Evolutionary conservation across 73 alveolate genomes (phyloP).

Genomic region (Tetrahymena malaccensis): DNA sequence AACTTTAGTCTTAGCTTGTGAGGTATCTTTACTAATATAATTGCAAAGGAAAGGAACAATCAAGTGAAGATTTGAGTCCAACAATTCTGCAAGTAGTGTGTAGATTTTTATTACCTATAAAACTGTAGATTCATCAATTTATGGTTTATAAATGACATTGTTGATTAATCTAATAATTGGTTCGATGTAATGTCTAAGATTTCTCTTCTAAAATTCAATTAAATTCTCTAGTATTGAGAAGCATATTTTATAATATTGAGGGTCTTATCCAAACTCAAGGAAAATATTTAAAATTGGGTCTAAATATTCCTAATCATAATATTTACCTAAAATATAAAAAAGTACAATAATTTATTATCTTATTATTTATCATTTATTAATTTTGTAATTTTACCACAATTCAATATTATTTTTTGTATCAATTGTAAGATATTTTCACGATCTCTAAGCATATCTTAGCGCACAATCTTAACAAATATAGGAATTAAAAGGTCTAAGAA

Average conservation of each 20-base stretch:
- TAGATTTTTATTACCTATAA: conserved; percentile 12
- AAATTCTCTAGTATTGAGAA: conserved; percentile 21
- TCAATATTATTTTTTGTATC: conserved; percentile 11
- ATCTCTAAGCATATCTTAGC: conserved; percentile 24
- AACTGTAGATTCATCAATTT: conserved; percentile 21
- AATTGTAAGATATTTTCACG: conserved; percentile 14
- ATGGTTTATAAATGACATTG: conserved; percentile 1
- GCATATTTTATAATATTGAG: conserved; percentile 13
- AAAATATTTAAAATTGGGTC: conserved; percentile 16
- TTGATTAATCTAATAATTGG: conserved; percentile 33
- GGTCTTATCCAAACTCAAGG: conserved; percentile 7
- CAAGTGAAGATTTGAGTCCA: conserved; percentile 32
- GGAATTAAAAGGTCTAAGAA: conserved; percentile 22
- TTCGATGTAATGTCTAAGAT: conserved; percentile 34
- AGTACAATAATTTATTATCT: neutral
- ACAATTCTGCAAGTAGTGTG: neutral
- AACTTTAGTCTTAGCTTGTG: neutral
- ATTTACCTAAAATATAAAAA: neutral
- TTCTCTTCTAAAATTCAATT: conserved; percentile 9
- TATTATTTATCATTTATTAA: neutral
- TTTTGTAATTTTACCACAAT: conserved; percentile 17
- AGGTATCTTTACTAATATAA: conserved; percentile 5
- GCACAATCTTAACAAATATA: conserved; percentile 10
- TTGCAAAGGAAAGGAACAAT: conserved; percentile 39
- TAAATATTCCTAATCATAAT: conserved; percentile 4